These are phyloP conservation scores for Zymoseptoria pseudotritici DNA, from an alignment of 2,329 filamentous ascomycete genomes.

Conservation along the genomic window DNA sequence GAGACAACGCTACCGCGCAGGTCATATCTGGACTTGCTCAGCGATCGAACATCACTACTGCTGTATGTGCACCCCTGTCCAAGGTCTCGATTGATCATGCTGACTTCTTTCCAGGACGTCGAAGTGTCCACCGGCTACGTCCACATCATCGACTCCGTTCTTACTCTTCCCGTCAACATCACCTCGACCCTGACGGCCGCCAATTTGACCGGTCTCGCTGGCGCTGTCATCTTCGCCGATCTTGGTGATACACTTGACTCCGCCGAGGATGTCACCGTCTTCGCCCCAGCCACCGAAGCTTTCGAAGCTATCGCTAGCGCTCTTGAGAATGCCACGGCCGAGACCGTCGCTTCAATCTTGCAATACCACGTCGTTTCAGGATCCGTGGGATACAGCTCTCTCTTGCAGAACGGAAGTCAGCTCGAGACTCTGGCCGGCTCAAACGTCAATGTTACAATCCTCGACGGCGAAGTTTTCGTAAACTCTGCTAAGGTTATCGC, in stretches of 20 bases:
- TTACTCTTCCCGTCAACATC: constrained; percentile 33
- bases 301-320: constrained; percentile 51
- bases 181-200: constrained; percentile 17
- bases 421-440: constrained; percentile 33
- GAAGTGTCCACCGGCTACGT: constrained; percentile 33
- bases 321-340: constrained; percentile 40
- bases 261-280: constrained; percentile 51
- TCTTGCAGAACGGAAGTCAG: constrained; percentile 32
- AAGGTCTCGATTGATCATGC: background rate
- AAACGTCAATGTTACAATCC: constrained; percentile 35
- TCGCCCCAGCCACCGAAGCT: constrained; percentile 55
- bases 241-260: constrained; percentile 37
- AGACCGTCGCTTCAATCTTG: constrained; percentile 49
- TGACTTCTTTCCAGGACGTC: constrained; percentile 10
- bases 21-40: constrained; percentile 48
- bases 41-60: constrained; percentile 42
- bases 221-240: constrained; percentile 34
- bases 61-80: constrained; percentile 34
- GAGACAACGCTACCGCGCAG: constrained; percentile 36
- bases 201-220: constrained; percentile 34
- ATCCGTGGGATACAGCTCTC: constrained; percentile 46
- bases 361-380: constrained; percentile 58
- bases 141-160: constrained; percentile 40
- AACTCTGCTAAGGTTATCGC: constrained; percentile 38
- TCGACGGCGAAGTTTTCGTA: constrained; percentile 34